phyloP scores from a whole-genome alignment of 441 rosid species.

The Mallotus repandus region DNA sequence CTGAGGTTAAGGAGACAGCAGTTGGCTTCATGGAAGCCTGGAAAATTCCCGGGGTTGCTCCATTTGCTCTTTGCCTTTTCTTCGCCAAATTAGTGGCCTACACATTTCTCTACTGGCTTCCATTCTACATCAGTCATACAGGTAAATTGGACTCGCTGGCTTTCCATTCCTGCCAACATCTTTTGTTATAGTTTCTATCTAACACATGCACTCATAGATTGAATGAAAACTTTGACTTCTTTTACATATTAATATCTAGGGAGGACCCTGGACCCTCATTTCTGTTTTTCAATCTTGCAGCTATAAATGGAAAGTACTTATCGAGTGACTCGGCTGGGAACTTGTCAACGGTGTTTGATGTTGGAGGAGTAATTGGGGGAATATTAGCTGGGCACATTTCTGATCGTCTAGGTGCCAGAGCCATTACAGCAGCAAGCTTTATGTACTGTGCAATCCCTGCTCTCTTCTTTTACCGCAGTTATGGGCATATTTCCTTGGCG shows the following conservation, averaged over 20 bases:
- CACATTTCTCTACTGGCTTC: conserved; percentile 97
- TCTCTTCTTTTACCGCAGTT: conserved; percentile 73
- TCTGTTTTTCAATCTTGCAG: conserved; percentile 44
- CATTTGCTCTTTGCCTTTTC: conserved; percentile 90
- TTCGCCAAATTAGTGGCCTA: conserved; percentile 94
- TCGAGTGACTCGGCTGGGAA: conserved; percentile 76
- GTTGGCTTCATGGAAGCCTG: conserved; percentile 96
- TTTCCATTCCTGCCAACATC: background rate
- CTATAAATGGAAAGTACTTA: conserved; percentile 77
- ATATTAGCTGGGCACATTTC: conserved; percentile 93
- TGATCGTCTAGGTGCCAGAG: conserved; percentile 71
- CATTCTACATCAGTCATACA: conserved; percentile 93
- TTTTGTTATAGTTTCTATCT: background rate
- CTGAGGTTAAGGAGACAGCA: conserved; percentile 44
- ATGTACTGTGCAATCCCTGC: conserved; percentile 94
- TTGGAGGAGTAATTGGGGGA: conserved; percentile 95
- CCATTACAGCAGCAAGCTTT: conserved; percentile 90
- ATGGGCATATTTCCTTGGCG: conserved; percentile 67
- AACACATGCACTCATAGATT: no score
- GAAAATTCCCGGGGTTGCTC: conserved; percentile 95
- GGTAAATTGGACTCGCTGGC: conserved; percentile 39
- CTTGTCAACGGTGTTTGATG: conserved; percentile 82
- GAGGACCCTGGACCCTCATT: conserved; percentile 14
- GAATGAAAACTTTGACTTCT: background rate
- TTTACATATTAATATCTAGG: background rate